phyloP scores from a whole-genome alignment of 2,329 filamentous ascomycete genomes.

The Cladosporium sp. region DNA sequence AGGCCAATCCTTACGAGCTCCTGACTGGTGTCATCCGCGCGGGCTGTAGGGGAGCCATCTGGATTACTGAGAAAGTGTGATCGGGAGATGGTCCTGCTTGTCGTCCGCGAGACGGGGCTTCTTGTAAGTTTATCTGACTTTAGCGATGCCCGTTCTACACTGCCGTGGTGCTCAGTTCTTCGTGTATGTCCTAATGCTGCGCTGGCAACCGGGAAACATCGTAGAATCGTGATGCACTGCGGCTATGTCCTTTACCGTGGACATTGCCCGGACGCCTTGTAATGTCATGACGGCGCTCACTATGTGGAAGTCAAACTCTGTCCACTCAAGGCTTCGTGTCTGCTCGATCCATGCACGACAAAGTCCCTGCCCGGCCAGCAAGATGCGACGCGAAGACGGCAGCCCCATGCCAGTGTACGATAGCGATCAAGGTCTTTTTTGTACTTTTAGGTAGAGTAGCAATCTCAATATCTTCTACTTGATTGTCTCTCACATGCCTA shows the following conservation, averaged over 20 bases:
- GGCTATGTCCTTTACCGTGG: neutral
- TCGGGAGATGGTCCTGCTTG: neutral
- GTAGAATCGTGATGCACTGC: neutral
- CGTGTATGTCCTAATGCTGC: neutral
- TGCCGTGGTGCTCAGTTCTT: neutral
- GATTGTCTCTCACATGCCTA: neutral
- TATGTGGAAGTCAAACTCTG: neutral
- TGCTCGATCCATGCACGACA: neutral
- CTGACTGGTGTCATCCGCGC: slow-evolving; percentile 82
- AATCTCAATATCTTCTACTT: neutral
- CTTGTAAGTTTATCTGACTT: neutral
- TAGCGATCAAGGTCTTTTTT: neutral
- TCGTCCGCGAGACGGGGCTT: neutral
- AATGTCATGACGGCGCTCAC: neutral
- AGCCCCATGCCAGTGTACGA: neutral
- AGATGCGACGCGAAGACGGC: neutral
- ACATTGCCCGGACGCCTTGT: neutral
- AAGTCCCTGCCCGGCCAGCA: neutral
- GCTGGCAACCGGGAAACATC: neutral
- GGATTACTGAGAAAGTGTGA: slow-evolving; percentile 76
- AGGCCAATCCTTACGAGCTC: slow-evolving; percentile 85
- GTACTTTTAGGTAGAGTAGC: slow-evolving; percentile 2
- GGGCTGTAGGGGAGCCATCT: slow-evolving; percentile 91
- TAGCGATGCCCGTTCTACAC: neutral
- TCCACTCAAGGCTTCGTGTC: neutral